Conservation (phyloP, 1,139 yeast species). For the Taphrina wiesneri region DNA sequence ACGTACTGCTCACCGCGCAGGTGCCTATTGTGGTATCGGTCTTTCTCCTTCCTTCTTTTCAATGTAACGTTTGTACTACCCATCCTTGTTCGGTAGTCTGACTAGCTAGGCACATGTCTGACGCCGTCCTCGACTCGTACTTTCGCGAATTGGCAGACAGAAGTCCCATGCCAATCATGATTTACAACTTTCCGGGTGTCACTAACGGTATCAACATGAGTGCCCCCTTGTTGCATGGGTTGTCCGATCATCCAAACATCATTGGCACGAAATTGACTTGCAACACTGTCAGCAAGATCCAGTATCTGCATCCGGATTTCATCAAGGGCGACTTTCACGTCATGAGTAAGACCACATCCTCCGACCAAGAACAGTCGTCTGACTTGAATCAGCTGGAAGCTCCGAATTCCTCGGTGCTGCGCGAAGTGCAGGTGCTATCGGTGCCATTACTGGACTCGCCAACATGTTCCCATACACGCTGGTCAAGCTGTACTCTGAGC, state of each 20-base stretch:
- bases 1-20: slow-evolving; percentile 48
- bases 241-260: slow-evolving; percentile 50
- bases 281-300: slow-evolving; percentile 49
- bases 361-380: neutral
- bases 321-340: slow-evolving; percentile 44
- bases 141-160: slow-evolving; percentile 5
- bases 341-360: slow-evolving; percentile 44
- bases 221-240: slow-evolving; percentile 45
- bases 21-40: slow-evolving; percentile 53
- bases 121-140: neutral
- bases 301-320: slow-evolving; percentile 44
- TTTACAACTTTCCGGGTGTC: slow-evolving; percentile 57
- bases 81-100: neutral
- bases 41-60: slow-evolving; percentile 55
- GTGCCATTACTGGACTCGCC: slow-evolving; percentile 53
- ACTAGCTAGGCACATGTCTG: slow-evolving; percentile 6
- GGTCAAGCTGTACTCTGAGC: slow-evolving; percentile 36
- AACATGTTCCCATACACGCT: slow-evolving; percentile 43
- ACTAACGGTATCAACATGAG: slow-evolving; percentile 48
- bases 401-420: slow-evolving; percentile 53
- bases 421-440: slow-evolving; percentile 49
- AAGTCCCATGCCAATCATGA: slow-evolving; percentile 49
- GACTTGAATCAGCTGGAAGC: slow-evolving; percentile 45
- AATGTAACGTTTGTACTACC: slow-evolving; percentile 40
- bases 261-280: slow-evolving; percentile 55